Evolutionary conservation across 2,329 filamentous ascomycete species (phyloP).

Genomic region (Aspergillus clavatus): DNA sequence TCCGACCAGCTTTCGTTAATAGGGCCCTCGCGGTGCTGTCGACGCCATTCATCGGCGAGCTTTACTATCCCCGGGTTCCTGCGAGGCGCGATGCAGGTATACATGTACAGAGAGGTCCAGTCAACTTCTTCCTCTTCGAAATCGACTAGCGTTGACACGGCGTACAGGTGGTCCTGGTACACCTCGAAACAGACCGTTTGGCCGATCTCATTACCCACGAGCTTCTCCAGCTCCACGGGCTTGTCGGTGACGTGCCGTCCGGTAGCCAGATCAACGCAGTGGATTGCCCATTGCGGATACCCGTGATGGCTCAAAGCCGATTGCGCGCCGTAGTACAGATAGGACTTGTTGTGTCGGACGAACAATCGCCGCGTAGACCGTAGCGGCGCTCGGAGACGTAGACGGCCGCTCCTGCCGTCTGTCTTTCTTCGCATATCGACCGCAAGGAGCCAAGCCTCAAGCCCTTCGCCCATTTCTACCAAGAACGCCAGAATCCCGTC

Average conservation of each 20-base stretch:
- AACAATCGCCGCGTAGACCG: constrained; percentile 56
- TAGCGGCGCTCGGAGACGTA: constrained; percentile 43
- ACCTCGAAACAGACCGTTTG: constrained; percentile 68
- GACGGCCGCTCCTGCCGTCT: constrained; percentile 22
- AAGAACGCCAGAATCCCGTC: constrained; percentile 55
- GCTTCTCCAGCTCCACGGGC: constrained; percentile 50
- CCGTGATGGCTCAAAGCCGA: constrained; percentile 51
- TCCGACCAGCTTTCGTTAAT: constrained; percentile 72
- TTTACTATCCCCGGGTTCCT: constrained; percentile 40
- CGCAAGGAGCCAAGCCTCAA: constrained; percentile 51
- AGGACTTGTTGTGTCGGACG: constrained; percentile 58
- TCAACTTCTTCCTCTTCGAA: constrained; percentile 60
- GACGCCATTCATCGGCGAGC: constrained; percentile 57
- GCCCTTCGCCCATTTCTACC: constrained; percentile 43
- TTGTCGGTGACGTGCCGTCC: constrained; percentile 41
- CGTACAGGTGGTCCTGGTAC: constrained; percentile 62
- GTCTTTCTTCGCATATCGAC: constrained; percentile 38
- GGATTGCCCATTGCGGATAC: constrained; percentile 59
- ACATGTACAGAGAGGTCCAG: constrained; percentile 66
- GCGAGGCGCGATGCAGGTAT: constrained; percentile 56
- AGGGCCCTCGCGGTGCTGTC: constrained; percentile 63
- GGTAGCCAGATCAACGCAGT: constrained; percentile 47
- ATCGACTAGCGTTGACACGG: constrained; percentile 60
- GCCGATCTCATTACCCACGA: constrained; percentile 62
- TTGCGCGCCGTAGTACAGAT: constrained; percentile 64